These are phyloP conservation scores for Mortierella sp. DNA, from an alignment of 371 early-diverging fungal species.

Conservation along the genomic window DNA sequence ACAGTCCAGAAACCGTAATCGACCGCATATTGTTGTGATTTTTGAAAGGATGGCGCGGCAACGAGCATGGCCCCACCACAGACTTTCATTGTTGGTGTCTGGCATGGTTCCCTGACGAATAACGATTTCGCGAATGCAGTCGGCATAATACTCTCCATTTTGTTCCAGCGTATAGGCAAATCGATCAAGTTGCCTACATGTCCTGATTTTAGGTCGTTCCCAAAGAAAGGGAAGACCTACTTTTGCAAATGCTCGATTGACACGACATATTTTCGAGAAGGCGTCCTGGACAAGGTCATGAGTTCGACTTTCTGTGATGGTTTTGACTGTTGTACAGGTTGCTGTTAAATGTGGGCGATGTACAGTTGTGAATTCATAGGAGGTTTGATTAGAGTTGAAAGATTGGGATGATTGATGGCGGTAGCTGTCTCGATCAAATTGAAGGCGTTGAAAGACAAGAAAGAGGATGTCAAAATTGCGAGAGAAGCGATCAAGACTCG, in stretches of 20 bases:
- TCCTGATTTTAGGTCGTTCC: conserved; percentile 27
- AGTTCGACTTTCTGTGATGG: conserved; percentile 18
- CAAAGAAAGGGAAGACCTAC: conserved; percentile 27
- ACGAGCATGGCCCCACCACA: conserved; percentile 31
- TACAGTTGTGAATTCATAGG: conserved; percentile 15
- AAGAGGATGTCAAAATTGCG: conserved; percentile 24
- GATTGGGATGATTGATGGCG: neutral
- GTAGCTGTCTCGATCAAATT: neutral
- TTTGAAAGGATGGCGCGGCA: conserved; percentile 23
- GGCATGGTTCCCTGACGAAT: conserved; percentile 20
- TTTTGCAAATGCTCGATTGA: conserved; percentile 27
- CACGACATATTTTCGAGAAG: conserved; percentile 21
- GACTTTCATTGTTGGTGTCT: conserved; percentile 17
- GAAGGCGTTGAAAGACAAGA: conserved; percentile 13
- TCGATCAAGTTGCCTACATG: conserved; percentile 28
- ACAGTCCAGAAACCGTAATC: conserved; percentile 16
- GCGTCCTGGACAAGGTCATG: conserved; percentile 41
- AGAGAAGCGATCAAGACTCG: conserved; percentile 23
- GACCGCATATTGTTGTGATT: conserved; percentile 9
- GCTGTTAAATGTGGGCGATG: conserved; percentile 14
- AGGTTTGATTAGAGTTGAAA: neutral
- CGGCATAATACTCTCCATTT: conserved; percentile 19
- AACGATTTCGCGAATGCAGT: conserved; percentile 21
- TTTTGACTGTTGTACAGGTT: conserved; percentile 15
- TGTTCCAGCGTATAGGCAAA: conserved; percentile 31